Evolutionary conservation across 176 grass and related monocot genomes (phyloP).

Genomic region (Luzula sylvatica): DNA sequence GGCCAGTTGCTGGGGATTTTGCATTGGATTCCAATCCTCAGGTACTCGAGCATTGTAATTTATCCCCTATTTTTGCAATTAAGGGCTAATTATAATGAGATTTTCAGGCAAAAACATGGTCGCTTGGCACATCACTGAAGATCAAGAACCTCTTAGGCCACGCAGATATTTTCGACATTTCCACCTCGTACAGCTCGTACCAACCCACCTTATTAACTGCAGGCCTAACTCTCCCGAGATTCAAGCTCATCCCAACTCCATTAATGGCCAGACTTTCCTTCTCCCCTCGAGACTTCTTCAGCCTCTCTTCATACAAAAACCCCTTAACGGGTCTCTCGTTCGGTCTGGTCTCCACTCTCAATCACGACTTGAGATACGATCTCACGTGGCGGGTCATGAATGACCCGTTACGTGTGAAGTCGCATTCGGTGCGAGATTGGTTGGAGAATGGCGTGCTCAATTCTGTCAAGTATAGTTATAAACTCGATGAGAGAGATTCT

Average conservation of each 20-base stretch:
- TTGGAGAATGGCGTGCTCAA: constrained; percentile 67
- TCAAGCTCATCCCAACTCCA: constrained; percentile 43
- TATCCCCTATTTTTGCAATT: not conserved
- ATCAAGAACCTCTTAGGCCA: constrained; percentile 56
- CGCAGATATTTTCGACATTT: constrained; percentile 68
- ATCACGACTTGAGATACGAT: constrained; percentile 57
- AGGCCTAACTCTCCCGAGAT: constrained; percentile 47
- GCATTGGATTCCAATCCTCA: constrained; percentile 21
- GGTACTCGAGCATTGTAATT: no score
- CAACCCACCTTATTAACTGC: constrained; percentile 35
- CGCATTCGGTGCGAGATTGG: constrained; percentile 53
- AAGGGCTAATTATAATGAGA: not conserved
- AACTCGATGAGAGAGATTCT: constrained; percentile 66
- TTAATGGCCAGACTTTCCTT: constrained; percentile 38
- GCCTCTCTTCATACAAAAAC: constrained; percentile 72
- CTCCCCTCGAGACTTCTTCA: constrained; percentile 48
- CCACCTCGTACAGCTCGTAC: constrained; percentile 46
- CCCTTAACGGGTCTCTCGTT: constrained; percentile 28
- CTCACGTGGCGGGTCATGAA: constrained; percentile 46
- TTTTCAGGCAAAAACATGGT: constrained; percentile 35
- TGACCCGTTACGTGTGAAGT: constrained; percentile 42
- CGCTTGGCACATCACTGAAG: constrained; percentile 47
- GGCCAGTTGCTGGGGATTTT: constrained; percentile 34
- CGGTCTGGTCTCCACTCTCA: constrained; percentile 46
- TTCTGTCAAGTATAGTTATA: constrained; percentile 59